Base-by-base conservation (phyloP, 352 stramenopile species). In the Pythium phragmiticola region DNA sequence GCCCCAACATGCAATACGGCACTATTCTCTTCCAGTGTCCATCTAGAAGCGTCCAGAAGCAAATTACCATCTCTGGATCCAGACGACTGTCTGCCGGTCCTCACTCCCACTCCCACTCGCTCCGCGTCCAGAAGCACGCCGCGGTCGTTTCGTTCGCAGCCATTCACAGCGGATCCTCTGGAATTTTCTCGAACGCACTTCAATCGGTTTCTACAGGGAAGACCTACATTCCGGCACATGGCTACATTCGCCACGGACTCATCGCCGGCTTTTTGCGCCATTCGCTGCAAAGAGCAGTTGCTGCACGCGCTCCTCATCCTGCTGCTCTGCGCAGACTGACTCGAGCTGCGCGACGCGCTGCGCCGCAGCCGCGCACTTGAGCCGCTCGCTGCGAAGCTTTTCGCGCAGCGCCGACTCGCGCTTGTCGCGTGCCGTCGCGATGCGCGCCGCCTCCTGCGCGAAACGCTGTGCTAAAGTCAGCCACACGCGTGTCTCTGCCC, bases 111-210 rank as follows among this genome's bases (percentile, higher is more conserved):
- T 9, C 34, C 3, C 11, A 9, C 1, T 6, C 34, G 34, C 34
- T 13, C 34, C 34, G 7, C 34, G 34, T 9, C 34, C 34, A 0
- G 3, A 39, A 21, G 21, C 21, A 21, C 21, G 21, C 21, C 21
- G 21, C 21, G 21, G 34, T 39, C 34, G 34, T 39, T 48, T 64
- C 21, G 30, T 21, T 51, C 45, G 28, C 36, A 57, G 50, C 55
- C 55, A 63, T 23, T 33, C 39, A 58, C 6, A 37, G 30, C 30
- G 42, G 1, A 7, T 5, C 19, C 47, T 63, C 34, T 69, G 36
- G 63, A 70, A 70, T 60, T 51, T 70, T 70, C 63, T 70, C 56
- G 63, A 70, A 70, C 41, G 30, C 45, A 47, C 21, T 54, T 55
- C 49, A 47, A 70, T 65, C 45, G 55, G 14, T 56, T 70, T 51